Base-by-base conservation (phyloP, 371 early-diverging fungal genomes). In the Chytridium lagenaria region DNA sequence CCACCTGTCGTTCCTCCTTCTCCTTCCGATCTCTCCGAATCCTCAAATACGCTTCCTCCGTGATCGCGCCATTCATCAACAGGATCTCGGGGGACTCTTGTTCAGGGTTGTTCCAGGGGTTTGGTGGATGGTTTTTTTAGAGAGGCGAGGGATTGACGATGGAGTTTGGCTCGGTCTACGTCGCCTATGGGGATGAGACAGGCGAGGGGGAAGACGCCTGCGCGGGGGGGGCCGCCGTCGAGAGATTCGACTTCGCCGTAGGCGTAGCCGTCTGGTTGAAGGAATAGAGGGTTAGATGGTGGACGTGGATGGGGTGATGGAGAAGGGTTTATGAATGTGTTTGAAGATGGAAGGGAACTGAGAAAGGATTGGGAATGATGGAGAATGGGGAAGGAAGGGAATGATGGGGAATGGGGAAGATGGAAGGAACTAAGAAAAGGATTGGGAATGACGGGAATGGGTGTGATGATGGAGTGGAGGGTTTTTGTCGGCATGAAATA, bases 131-230 rank as follows among this genome's bases (percentile, higher is more conserved):
- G 2, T 34, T 63, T n/a, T n/a, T n/a, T 63, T 7, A 63, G 64
- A 22, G 34, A 34, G 16, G 39, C 37, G 16, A 63, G 31, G 59
- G 70, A 59, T 28, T 31, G 50, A 30, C 68, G 50, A 15, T 26
- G 50, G 50, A 5, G 22, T 52, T 68, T 51, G 52, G 55, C 50
- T 10, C 50, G 55, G 31, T 68, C n/a, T 2, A 68, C 50, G 28
- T 68, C 52, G 31, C 55, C 55, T 50, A 33, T 28, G 16, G 52
- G 50, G 28, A 78, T 70, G 31, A 78, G 69, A 57, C 78, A 78
- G 26, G 78, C 78, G 39, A 78, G 73, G 26, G 78, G 78, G 59
- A 78, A 78, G 40, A 78, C 78, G 2, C 78, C 78, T 19, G 73
- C 66, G 3, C 39, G 50, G n/a, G n/a, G n/a, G 34, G 34, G 16